Evolutionary conservation across 345 rosid species (phyloP).

Genomic region (Cardamine chenopodiifolia): DNA sequence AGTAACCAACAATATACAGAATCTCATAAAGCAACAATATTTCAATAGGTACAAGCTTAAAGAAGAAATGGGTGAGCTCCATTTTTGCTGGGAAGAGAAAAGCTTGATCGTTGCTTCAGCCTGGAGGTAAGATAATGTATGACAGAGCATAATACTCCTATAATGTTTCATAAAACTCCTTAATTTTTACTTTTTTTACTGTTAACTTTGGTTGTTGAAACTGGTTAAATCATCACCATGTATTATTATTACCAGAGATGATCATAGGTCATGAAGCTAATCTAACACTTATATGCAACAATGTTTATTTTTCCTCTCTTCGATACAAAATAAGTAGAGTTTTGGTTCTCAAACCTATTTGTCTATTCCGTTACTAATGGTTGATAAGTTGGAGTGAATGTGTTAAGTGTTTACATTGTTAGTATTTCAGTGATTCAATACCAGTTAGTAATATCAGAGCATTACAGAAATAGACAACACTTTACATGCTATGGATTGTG

Average conservation of each 20-base stretch:
- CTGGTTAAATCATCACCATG: conserved; percentile 38
- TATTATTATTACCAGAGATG: conserved; percentile 29
- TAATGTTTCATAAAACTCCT: conserved; percentile 14
- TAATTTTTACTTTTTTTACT: neutral
- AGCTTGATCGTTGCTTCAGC: conserved; percentile 89
- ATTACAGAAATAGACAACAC: neutral
- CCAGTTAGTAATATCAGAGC: neutral
- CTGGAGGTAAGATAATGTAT: conserved; percentile 54
- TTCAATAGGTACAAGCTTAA: conserved; percentile 63
- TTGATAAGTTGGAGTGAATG: neutral
- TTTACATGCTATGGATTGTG: neutral
- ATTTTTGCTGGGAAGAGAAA: conserved; percentile 89
- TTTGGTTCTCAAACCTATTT: neutral
- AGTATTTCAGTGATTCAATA: neutral
- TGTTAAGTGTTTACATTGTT: neutral
- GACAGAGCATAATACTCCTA: neutral
- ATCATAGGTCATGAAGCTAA: conserved; percentile 30
- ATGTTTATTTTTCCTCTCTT: neutral
- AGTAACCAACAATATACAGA: conserved; percentile 54
- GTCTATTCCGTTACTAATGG: neutral
- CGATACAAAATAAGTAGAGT: neutral
- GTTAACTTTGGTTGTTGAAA: conserved; percentile 24
- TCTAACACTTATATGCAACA: conserved; percentile 29
- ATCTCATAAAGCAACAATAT: conserved; percentile 59
- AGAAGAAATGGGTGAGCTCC: conserved; percentile 70